Evolutionary conservation across 148 eudicot genomes (phyloP).

Genomic region (Rhododendron henanense): DNA sequence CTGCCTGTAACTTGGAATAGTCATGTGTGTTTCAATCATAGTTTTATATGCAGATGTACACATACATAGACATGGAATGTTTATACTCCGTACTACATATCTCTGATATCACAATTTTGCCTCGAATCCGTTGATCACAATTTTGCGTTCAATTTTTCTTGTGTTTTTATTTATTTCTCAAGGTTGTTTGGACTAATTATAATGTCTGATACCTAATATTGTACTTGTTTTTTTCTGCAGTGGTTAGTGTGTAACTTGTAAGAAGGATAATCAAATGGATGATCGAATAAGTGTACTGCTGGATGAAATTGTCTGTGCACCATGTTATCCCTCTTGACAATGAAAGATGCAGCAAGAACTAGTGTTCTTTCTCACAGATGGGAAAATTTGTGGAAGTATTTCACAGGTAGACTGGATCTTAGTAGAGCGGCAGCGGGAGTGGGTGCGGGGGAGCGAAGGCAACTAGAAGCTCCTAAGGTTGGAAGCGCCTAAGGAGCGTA

Average conservation of each 20-base stretch:
- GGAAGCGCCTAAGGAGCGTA: too few species aligned
- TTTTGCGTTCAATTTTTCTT: not conserved
- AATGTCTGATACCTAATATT: too few species aligned
- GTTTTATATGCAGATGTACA: too few species aligned
- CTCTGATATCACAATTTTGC: too few species aligned
- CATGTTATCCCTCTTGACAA: constrained; percentile 1
- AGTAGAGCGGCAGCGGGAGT: too few species aligned
- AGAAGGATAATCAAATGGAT: not conserved
- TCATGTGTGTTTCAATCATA: too few species aligned
- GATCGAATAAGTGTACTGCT: not conserved
- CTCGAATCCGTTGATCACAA: not conserved
- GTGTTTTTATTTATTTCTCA: not conserved
- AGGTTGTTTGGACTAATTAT: not conserved
- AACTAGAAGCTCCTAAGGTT: too few species aligned
- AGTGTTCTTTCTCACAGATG: constrained; percentile 1
- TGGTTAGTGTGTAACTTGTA: not conserved
- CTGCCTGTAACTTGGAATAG: too few species aligned
- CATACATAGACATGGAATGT: too few species aligned
- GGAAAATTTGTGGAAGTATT: constrained; percentile 2
- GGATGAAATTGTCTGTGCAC: not conserved
- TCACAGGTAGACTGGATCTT: not conserved
- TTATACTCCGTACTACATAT: too few species aligned
- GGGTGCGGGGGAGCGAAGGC: too few species aligned
- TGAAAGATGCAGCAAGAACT: constrained; percentile 7
- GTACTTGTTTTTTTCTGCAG: not conserved